Evolutionary conservation across 257 asterid species (phyloP).

Genomic region (Coffea canephora): DNA sequence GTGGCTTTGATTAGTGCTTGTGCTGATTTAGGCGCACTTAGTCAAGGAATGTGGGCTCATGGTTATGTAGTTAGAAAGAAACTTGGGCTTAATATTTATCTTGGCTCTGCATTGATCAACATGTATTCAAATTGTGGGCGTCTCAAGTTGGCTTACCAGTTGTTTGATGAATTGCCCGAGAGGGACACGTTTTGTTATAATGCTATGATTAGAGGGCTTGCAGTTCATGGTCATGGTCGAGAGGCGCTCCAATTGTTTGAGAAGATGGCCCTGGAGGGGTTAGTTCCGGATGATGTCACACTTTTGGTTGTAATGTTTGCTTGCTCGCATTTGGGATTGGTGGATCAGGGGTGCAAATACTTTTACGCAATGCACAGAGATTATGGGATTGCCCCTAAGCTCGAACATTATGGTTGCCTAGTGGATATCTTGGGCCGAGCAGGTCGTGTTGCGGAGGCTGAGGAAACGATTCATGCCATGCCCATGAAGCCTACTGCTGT

Average conservation of each 20-base stretch:
- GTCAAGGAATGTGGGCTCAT: constrained; percentile 66
- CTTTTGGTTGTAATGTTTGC: constrained; percentile 56
- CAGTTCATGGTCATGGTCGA: constrained; percentile 54
- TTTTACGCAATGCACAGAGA: constrained; percentile 44
- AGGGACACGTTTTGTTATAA: constrained; percentile 56
- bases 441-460: constrained; percentile 56
- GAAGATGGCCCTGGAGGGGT: constrained; percentile 42
- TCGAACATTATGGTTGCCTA: constrained; percentile 68
- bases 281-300: constrained; percentile 48
- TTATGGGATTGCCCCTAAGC: constrained; percentile 49
- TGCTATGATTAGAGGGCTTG: constrained; percentile 71
- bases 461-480: constrained; percentile 36
- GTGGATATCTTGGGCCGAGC: constrained; percentile 71
- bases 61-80: constrained; percentile 35
- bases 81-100: constrained; percentile 41
- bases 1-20: constrained; percentile 59
- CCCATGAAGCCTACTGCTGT: constrained; percentile 56
- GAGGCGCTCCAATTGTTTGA: constrained; percentile 56
- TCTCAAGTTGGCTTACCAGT: constrained; percentile 44
- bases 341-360: constrained; percentile 50
- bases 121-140: constrained; percentile 57
- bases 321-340: constrained; percentile 68
- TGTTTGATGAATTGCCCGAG: constrained; percentile 44
- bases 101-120: constrained; percentile 56
- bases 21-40: constrained; percentile 56